Evolutionary conservation across 306 rosid species (phyloP).

Genomic region (Pterocarpus santalinus): DNA sequence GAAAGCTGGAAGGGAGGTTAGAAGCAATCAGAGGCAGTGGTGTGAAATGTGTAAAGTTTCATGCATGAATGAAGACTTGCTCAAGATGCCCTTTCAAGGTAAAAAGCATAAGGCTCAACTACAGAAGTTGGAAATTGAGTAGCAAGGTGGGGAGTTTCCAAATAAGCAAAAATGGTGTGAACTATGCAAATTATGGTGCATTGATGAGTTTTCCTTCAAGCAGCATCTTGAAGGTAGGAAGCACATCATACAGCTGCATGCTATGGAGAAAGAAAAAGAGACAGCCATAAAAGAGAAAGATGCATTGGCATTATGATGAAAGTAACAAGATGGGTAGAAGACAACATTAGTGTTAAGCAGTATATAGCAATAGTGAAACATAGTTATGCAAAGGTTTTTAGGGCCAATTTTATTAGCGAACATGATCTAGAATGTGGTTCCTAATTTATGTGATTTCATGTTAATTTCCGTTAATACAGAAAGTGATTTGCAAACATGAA

Average conservation of each 20-base stretch:
- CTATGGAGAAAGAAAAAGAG: slow-evolving; percentile 4
- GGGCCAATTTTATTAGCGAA: neutral
- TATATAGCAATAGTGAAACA: neutral
- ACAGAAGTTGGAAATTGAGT: neutral
- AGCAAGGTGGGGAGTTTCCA: slow-evolving; percentile 16
- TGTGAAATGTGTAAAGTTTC: slow-evolving; percentile 41
- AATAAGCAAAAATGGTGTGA: slow-evolving; percentile 46
- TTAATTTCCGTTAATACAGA: neutral
- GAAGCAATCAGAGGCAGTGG: slow-evolving; percentile 21
- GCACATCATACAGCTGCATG: slow-evolving; percentile 31
- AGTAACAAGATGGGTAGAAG: neutral
- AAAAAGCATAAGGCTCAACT: slow-evolving; percentile 37
- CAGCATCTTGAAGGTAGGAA: slow-evolving; percentile 49
- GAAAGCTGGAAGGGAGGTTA: neutral
- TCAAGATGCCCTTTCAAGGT: slow-evolving; percentile 41
- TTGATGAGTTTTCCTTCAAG: slow-evolving; percentile 27
- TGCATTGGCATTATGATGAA: neutral
- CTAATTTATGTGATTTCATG: neutral
- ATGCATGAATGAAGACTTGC: slow-evolving; percentile 44
- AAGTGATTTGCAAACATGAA: neutral
- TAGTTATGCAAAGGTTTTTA: neutral
- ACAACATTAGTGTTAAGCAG: neutral
- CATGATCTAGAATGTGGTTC: neutral
- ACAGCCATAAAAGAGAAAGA: neutral
- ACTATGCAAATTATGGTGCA: slow-evolving; percentile 48